Evolutionary conservation across 768 basidiomycete species (phyloP), one percentile per base, ranked within the genome.

Genomic region (Clavaria fumosa): DNA sequence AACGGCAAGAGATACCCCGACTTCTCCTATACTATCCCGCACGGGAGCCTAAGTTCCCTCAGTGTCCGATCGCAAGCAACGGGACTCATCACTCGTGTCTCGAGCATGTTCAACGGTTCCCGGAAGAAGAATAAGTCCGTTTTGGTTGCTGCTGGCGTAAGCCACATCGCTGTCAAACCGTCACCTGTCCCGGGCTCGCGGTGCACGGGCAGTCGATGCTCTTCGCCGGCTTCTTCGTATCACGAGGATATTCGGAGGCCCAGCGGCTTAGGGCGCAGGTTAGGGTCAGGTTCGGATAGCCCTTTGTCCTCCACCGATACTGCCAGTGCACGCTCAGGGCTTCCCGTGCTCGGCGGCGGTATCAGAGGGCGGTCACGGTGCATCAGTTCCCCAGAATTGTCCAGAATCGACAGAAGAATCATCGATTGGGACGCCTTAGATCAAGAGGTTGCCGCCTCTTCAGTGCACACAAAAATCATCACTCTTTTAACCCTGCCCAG

Each of bases 201-300:
- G n/a, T n/a, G n/a, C n/a, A n/a, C n/a, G n/a, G n/a, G 40, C 43
- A 30, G 34, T 34, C 14, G 41, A 27, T 21, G 40, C 42, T 23
- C 38, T 34, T 26, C 35, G 14, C 15, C 41, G 14, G 9, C 14
- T 21, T 23, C 42, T 23, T 47, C 47, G 7, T 38, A 40, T 9
- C 43, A 45, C 15, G 62, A 63, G 33, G 64, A 67, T 22, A 67
- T 67, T 37, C 61, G 66, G 19, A 46, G 61, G 31, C 66, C 66
- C 5, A 67, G 66, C 45, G 66, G 64, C 4, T 48, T 67, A 9
- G 66, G 66, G 17, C 18, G 23, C 12, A 55, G 61, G 22, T 50
- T 60, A 5, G 55, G 50, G 48, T 0, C 63, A 61, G 4, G 52
- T 56, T 23, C 50, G 49, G 6, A 60, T 62, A 6, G 40, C 61